Base-by-base conservation (phyloP, 129 eudicot species). In the Centaurea solstitialis region DNA sequence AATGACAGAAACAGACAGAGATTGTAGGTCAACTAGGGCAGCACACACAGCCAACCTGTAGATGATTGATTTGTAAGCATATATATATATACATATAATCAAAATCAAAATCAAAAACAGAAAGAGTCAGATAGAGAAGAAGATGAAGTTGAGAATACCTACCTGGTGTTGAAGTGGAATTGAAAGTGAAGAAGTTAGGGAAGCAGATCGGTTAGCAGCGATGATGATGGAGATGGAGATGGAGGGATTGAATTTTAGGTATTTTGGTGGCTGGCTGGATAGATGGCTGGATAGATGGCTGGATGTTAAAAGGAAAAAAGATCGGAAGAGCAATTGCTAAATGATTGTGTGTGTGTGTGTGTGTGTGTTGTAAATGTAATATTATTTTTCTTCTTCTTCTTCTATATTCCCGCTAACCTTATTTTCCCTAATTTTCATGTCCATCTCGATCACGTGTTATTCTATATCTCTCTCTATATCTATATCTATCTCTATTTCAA, bases 11-110 rank as follows among this genome's bases (percentile, higher is more conserved):
- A 39, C 43, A 26, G 2, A 61, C 72, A 82, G 61, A 21, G 6
- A 9, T 76, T 22, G 53, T 4, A 65, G 88, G 88, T 87, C 80
- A 87, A 87, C 84, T 73, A 53, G 12, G 22, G 59, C 76, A 33
- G 74, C 76, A 67, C 76, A n/a, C 45, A 81, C 66, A 72, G 76
- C 80, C 67, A 72, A 59, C 76, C 76, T 69, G 78, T 37, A 70
- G 13, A 39, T 9, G 4, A 41, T 17, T 50, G 62, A 12, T 26
- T 26, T 26, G n/a, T n/a, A 57, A 28, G 62, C 22, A 33, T 64
- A 33, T 3, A 13, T n/a, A n/a, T n/a, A n/a, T n/a, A n/a, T n/a
- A 26, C 30, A 26, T 26, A 26, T 1, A 26, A 26, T 1, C 7
- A 17, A 47, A 59, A 18, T 21, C 13, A 13, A 26, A 22, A 74